A percentile compares a stretch with the other conserved stretches of the same genome.
Conservation (phyloP, 495 filamentous ascomycete species). For the Aeminium ludgeri region DNA sequence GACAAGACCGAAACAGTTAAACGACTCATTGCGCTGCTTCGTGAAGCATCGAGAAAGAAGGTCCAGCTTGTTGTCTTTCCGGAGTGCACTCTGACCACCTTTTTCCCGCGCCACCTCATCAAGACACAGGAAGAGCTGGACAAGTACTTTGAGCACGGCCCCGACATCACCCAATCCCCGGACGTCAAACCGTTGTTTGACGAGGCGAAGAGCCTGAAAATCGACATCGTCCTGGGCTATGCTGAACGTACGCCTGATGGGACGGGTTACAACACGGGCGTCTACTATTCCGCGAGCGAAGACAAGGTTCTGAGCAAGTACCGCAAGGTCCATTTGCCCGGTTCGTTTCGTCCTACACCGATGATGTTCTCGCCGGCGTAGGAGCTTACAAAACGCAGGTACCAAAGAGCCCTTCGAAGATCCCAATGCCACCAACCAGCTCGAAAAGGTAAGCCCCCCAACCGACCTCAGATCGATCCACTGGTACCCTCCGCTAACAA, state of each 20-base stretch:
- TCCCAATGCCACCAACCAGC: slow-evolving; percentile 30
- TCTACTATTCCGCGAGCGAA: slow-evolving; percentile 30
- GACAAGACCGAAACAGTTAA: slow-evolving; percentile 23
- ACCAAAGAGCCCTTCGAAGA: slow-evolving; percentile 30
- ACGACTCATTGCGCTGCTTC: slow-evolving; percentile 29
- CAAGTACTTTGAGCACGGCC: slow-evolving; percentile 29
- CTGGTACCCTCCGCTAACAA: too few relatives aligned
- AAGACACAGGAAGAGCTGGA: slow-evolving; percentile 25
- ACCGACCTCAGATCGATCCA: too few relatives aligned
- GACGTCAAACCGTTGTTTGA: slow-evolving; percentile 33
- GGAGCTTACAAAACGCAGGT: too few relatives aligned
- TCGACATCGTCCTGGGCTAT: slow-evolving; percentile 34
- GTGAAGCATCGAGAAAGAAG: slow-evolving; percentile 22
- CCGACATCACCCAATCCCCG: slow-evolving; percentile 21
- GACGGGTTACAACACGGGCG: slow-evolving; percentile 28
- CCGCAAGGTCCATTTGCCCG: slow-evolving; percentile 34
- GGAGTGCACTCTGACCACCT: slow-evolving; percentile 33
- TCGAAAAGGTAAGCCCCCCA: too few relatives aligned
- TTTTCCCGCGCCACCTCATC: slow-evolving; percentile 33
- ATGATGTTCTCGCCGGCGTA: too few relatives aligned
- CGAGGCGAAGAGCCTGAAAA: slow-evolving; percentile 23
- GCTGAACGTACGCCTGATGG: slow-evolving; percentile 26
- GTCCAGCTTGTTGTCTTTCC: slow-evolving; percentile 33
- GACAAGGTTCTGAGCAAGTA: slow-evolving; percentile 30
- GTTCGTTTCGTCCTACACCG: too few relatives aligned